These are phyloP conservation scores for Boeremia lycopersici DNA, from an alignment of 2,329 filamentous ascomycete genomes.

Conservation along the genomic window DNA sequence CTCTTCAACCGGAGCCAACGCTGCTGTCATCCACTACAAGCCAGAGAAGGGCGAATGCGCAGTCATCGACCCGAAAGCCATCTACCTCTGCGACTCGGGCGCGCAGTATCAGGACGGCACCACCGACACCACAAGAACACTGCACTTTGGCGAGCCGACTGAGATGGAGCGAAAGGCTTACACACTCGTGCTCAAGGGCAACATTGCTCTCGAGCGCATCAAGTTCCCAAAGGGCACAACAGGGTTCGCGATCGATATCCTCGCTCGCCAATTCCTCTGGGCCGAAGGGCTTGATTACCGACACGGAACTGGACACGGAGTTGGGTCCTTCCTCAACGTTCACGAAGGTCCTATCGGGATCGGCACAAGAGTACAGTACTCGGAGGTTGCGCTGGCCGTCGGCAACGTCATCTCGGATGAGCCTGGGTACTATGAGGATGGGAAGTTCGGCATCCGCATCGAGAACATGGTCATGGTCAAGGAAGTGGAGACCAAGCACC, in stretches of 20 bases:
- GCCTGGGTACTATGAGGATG: conserved; percentile 96
- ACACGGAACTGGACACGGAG: conserved; percentile 94
- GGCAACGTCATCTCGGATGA: conserved; percentile 97
- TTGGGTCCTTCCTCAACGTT: conserved; percentile 94
- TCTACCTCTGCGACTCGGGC: conserved; percentile 96
- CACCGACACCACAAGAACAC: conserved; percentile 90
- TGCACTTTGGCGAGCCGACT: conserved; percentile 87
- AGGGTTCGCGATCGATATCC: conserved; percentile 85
- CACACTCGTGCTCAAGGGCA: conserved; percentile 91
- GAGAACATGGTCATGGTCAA: conserved; percentile 94
- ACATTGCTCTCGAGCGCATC: conserved; percentile 84
- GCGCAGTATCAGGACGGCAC: conserved; percentile 97
- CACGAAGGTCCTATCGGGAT: conserved; percentile 98
- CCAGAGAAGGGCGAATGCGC: conserved; percentile 84
- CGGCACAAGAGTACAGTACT: conserved; percentile 87
- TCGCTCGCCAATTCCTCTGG: conserved; percentile 93
- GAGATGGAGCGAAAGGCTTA: conserved; percentile 86
- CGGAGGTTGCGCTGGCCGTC: conserved; percentile 85
- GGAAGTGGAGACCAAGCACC: conserved; percentile 83
- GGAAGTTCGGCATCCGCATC: conserved; percentile 90
- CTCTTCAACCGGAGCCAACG: conserved; percentile 90
- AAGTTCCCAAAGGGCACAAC: conserved; percentile 95
- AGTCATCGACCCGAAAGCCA: conserved; percentile 78
- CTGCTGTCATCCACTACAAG: conserved; percentile 92
- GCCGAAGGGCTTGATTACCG: conserved; percentile 91